Base-by-base conservation (phyloP, 2,329 filamentous ascomycete species). In the Gyromitra esculenta region DNA sequence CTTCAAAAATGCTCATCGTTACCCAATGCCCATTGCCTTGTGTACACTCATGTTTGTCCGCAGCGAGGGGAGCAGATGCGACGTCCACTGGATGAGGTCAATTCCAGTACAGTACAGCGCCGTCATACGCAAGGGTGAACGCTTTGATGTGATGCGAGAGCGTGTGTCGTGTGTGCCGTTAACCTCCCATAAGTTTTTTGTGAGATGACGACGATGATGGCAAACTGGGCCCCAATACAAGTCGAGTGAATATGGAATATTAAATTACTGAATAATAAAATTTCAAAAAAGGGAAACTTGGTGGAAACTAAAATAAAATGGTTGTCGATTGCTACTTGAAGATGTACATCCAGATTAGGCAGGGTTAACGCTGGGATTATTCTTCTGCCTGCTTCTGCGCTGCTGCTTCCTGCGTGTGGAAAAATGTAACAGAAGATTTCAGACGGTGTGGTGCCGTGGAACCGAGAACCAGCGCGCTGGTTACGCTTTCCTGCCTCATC, bases 131-230 rank as follows among this genome's bases (percentile, higher is more conserved):
- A 77, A 77, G 75, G 75, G 75, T 77, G 71, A 31, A 75, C 63
- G 75, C 72, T 77, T 63, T 75, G 72, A 69, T 77, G 75, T 75
- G 71, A 77, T 77, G 75, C 70, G 71, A 72, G 73, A 39, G 73
- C 66, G 59, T 75, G 52, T 76, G 52, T 76, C 50, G 73, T 76
- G 63, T 66, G 74, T 77, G 75, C 75, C 64, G 75, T 75, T 69
- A 75, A 60, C 75, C 75, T 64, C 69, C 74, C 13, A 76, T 48
- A 70, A 67, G 66, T 64, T 59, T 63, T 75, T 69, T 77, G 75
- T 75, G 75, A 52, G 75, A 77, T 73, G 75, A 70, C 70, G 64
- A 67, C 70, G 71, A 70, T 64, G 71, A 70, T 73, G 60, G 69
- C 59, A 62, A 50, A 41, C 65, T 63, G 45, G 41, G 57, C 21